phyloP scores from a whole-genome alignment of 345 rosid genomes.

The Populus deltoides region DNA sequence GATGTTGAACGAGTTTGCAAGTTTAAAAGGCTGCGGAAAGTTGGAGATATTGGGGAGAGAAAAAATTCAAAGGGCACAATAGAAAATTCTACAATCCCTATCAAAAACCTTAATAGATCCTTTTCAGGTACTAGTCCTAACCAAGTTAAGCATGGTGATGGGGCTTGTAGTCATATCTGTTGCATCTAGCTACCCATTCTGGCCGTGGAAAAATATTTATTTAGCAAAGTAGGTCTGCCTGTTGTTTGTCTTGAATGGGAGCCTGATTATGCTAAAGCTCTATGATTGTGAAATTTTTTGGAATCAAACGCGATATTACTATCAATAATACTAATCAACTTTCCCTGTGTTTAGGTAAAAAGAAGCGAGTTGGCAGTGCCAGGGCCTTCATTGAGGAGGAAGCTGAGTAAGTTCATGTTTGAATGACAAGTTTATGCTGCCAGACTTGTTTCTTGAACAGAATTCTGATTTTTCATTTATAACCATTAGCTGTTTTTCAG shows the following conservation, averaged over 20 bases:
- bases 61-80: conserved; percentile 20
- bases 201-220: not conserved
- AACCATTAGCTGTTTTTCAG: not conserved
- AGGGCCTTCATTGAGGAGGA: conserved; percentile 68
- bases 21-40: conserved; percentile 73
- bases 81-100: conserved; percentile 24
- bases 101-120: not conserved
- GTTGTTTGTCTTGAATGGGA: conserved; percentile 5
- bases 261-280: not conserved
- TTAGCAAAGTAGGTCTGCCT: not conserved
- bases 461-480: not conserved
- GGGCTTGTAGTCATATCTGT: conserved; percentile 27
- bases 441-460: not conserved
- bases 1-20: conserved; percentile 41
- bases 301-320: not conserved
- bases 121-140: conserved; percentile 17
- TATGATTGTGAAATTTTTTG: not conserved
- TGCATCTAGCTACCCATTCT: not conserved
- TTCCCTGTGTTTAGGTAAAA: conserved; percentile 51
- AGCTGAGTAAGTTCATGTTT: conserved; percentile 68
- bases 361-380: conserved; percentile 36
- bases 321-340: conserved; percentile 16
- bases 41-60: conserved; percentile 42
- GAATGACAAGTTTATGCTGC: not conserved
- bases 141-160: conserved; percentile 37